Evolutionary conservation across 108 stramenopile genomes (phyloP), one percentile per base, ranked within the genome.

Genomic region (Nitzschia palea): DNA sequence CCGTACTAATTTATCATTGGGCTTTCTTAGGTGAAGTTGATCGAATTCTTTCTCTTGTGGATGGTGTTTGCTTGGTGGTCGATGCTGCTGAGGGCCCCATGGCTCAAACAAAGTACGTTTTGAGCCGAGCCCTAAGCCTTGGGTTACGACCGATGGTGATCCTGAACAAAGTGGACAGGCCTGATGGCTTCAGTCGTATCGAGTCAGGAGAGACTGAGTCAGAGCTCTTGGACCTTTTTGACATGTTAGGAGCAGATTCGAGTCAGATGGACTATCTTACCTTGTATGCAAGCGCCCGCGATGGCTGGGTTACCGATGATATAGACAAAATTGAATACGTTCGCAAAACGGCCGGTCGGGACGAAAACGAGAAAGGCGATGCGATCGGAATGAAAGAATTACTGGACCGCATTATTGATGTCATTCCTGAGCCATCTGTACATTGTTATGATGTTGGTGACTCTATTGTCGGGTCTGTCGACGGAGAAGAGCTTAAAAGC

Each of bases 111-210:
- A 93, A 97, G 37, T 98, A 97, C 65, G 97, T 99, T 10, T 74
- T 99, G 4, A 85, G 78, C 44, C 82, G 98, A 56, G 97, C 99
- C 1, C 70, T 98, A 37, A 71, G 73, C 22, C 54, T 85, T 32
- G 93, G 93, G 9, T 67, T 97, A 2, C 67, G 74, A 36, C 97
- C 97, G 0, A 83, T 98, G 28, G 96, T 98, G 18, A 89, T 99
- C n/a, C 69, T 99, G 23, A 99, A 98, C 82, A 99, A 99, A 85
- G 93, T 90, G 31, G 98, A 99, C 74, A 78, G 96, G 15, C 48
- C 75, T n/a, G 84, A 94, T 34, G 84, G 86, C 20, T 52, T 77
- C 30, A 83, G 87, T n/a, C 67, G 91, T 26, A 72, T 97, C 3
- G 96, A 92, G 43, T 61, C 53, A 53, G 93, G 93, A 1, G 93